Conservation (phyloP, 2,329 filamentous ascomycete species). For the Penicillium sp. region DNA sequence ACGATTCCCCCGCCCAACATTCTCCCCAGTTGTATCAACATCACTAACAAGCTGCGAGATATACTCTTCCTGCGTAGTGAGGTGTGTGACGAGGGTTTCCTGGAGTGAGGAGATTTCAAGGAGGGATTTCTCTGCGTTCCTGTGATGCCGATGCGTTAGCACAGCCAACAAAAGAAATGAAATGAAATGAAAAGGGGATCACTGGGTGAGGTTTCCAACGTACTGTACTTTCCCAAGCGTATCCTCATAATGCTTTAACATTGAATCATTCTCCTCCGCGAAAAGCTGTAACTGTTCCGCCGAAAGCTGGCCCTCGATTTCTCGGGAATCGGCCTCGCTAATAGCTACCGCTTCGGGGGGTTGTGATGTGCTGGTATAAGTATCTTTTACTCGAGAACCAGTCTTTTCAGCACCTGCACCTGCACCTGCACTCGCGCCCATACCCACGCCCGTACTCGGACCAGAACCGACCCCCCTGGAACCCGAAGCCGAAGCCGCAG, state of each 20-base stretch:
- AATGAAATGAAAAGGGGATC: neutral
- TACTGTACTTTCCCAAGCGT: slow-evolving; percentile 94
- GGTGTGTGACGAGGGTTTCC: slow-evolving; percentile 81
- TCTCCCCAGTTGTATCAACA: slow-evolving; percentile 78
- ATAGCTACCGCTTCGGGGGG: slow-evolving; percentile 32
- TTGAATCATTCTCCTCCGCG: slow-evolving; percentile 87
- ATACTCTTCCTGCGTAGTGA: slow-evolving; percentile 82
- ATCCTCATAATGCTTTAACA: slow-evolving; percentile 92
- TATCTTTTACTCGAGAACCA: too few relatives aligned
- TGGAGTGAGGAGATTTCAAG: slow-evolving; percentile 93
- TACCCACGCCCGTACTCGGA: too few relatives aligned
- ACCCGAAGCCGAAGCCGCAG: slow-evolving; percentile 20
- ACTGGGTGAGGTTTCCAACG: slow-evolving; percentile 42
- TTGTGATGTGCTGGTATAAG: slow-evolving; percentile 18
- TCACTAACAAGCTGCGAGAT: slow-evolving; percentile 89
- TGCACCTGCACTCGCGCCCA: too few relatives aligned
- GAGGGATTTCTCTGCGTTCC: slow-evolving; percentile 85
- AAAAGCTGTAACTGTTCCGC: slow-evolving; percentile 91
- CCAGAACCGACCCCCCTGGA: neutral
- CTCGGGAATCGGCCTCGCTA: slow-evolving; percentile 38
- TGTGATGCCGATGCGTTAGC: slow-evolving; percentile 41
- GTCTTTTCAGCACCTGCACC: too few relatives aligned
- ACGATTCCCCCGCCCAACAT: slow-evolving; percentile 86
- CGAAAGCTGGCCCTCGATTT: slow-evolving; percentile 66
- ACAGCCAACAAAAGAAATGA: neutral